Percentiles rank a stretch among this genome's conserved stretches.
These are phyloP conservation scores for Lasiosphaeriaceae sp. DNA, from an alignment of 495 filamentous ascomycete genomes.

Conservation along the genomic window DNA sequence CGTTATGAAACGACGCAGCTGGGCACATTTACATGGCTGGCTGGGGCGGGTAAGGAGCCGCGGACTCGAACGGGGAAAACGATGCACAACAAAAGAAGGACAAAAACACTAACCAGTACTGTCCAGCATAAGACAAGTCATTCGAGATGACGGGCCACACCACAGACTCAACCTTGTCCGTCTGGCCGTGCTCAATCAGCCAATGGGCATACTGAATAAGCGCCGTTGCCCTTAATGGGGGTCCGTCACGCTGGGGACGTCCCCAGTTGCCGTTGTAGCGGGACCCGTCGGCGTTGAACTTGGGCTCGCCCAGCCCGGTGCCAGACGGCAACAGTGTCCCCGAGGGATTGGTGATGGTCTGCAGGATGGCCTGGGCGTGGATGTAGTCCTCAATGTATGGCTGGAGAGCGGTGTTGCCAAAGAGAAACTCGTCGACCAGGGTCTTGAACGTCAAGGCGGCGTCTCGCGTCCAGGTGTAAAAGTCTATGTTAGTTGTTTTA, in stretches of 20 bases:
- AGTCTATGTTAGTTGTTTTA: conserved; percentile 41
- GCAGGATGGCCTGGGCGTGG: conserved; percentile 51
- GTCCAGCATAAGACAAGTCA: conserved; percentile 60
- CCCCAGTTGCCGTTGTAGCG: conserved; percentile 26
- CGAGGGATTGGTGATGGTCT: conserved; percentile 55
- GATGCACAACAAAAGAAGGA: background rate
- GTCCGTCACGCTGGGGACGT: conserved; percentile 65
- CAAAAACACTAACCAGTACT: conserved; percentile 53
- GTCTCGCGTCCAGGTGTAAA: conserved; percentile 67
- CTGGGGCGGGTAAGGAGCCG: conserved; percentile 1
- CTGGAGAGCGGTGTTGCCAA: conserved; percentile 45
- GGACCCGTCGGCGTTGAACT: conserved; percentile 36
- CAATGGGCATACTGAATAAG: conserved; percentile 40
- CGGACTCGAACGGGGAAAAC: background rate
- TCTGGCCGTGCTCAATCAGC: conserved; percentile 40
- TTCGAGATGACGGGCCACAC: conserved; percentile 61
- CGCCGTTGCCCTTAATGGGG: conserved; percentile 60
- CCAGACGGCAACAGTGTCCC: conserved; percentile 43
- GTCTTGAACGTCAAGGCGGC: conserved; percentile 57
- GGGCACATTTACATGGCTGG: background rate
- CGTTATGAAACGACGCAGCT: background rate
- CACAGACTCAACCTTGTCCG: conserved; percentile 28
- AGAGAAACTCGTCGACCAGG: conserved; percentile 55
- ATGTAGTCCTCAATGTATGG: conserved; percentile 54
- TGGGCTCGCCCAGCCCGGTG: conserved; percentile 51